Evolutionary conservation across 2,329 filamentous ascomycete species (phyloP).

Genomic region (Penicillium corylophilum): DNA sequence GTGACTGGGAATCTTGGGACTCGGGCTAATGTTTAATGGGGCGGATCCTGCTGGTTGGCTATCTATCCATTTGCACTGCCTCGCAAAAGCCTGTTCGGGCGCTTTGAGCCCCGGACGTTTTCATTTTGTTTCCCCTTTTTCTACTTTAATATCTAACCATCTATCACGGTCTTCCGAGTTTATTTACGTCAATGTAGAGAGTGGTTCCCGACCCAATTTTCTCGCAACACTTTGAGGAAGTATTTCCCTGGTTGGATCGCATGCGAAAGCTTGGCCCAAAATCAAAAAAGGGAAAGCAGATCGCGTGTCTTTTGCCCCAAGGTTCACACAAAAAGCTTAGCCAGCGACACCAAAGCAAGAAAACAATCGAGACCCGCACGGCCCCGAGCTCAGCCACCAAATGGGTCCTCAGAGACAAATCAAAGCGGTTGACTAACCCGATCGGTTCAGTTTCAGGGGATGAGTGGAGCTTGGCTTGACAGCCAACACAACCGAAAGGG

Average conservation of each 20-base stretch:
- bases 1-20: not conserved
- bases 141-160: not conserved
- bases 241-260: not conserved
- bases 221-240: not conserved
- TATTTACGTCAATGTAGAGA: not conserved
- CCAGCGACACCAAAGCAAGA: not conserved
- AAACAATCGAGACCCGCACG: conserved; percentile 1
- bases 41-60: not conserved
- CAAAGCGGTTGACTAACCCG: not conserved
- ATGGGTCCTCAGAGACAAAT: not conserved
- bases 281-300: not conserved
- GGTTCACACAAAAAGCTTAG: not conserved
- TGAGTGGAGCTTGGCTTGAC: not conserved
- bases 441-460: conserved; percentile 1
- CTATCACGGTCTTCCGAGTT: not conserved
- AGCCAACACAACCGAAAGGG: not conserved
- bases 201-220: not conserved
- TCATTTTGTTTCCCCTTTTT: not conserved
- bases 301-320: not conserved
- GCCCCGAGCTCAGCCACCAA: not conserved
- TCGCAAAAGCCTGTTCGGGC: not conserved
- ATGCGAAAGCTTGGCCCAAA: not conserved
- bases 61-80: not conserved
- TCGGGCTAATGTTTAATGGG: not conserved
- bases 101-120: not conserved